Evolutionary conservation across 768 basidiomycete species (phyloP), one percentile per base, ranked within the genome.

Genomic region (Hydnomerulius pinastri): DNA sequence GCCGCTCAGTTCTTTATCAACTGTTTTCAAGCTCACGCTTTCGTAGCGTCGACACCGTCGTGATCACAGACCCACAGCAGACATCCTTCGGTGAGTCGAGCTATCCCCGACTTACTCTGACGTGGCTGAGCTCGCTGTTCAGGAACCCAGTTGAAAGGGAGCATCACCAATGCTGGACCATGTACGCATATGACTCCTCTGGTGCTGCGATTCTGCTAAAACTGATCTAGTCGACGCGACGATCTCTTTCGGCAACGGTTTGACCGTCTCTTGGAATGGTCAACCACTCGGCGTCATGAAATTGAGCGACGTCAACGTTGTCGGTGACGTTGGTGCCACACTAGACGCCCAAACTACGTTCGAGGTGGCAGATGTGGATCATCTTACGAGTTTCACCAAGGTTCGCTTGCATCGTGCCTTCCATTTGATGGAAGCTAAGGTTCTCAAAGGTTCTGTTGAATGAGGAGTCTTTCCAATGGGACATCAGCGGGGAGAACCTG

Each of bases 151-250:
- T 64, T 90, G 47, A 79, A 76, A 27, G 87, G 87, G 20, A 77
- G 74, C 23, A 86, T 90, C 54, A 78, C 75, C 12, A 81, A 87
- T 43, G 79, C 87, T 24, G 87, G 87, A 13, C 87, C 87, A 36
- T 89, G 86, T 87, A 66, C 50, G 84, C 38, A 66, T 28, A 27
- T 38, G n/a, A n/a, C 25, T 32, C 7, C 30, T 42, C 17, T 20
- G 6, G 6, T 21, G 23, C 17, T 24, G 50, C 37, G 25, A 27
- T 28, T 33, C n/a, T 49, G 10, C 47, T 62, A 29, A 60, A 15
- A 13, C 41, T 43, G n/a, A 32, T 18, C 24, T 21, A 69, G 86
- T 90, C 59, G 84, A 89, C 54, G 87, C 87, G 2, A 75, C 65
- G 4, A 88, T 90, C 57, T 71, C 76, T 8, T 90, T 90, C 65